phyloP scores from a whole-genome alignment of 2,329 filamentous ascomycete species.

The Ophiocordyceps camponoti-saundersi region DNA sequence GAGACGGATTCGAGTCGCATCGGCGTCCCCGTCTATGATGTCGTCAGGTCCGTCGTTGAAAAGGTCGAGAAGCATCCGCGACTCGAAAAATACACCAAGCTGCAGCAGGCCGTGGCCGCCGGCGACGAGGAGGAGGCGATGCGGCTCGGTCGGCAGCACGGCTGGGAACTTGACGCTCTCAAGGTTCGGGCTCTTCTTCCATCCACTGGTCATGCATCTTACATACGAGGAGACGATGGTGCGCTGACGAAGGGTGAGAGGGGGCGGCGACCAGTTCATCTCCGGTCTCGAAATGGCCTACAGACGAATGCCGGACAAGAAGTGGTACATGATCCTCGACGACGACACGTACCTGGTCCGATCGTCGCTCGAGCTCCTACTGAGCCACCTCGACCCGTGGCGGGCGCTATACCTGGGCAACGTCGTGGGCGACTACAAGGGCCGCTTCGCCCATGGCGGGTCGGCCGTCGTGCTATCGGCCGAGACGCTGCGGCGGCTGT shows the following conservation, averaged over 20 bases:
- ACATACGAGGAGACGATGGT: too few relatives aligned
- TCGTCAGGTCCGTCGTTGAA: conserved; percentile 19
- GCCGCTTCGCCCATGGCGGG: conserved; percentile 38
- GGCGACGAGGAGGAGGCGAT: conserved; percentile 20
- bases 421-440: conserved; percentile 36
- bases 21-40: conserved; percentile 22
- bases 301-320: conserved; percentile 31
- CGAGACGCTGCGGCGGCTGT: conserved; percentile 28
- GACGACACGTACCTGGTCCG: conserved; percentile 39
- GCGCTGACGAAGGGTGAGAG: background rate
- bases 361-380: conserved; percentile 27
- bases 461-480: conserved; percentile 35
- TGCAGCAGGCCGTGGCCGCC: conserved; percentile 19
- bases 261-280: too few relatives aligned
- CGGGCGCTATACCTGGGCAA: conserved; percentile 36
- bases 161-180: conserved; percentile 32
- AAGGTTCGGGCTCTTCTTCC: conserved; percentile 19
- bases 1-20: conserved; percentile 13
- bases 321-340: conserved; percentile 41
- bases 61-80: conserved; percentile 14
- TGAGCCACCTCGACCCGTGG: conserved; percentile 29
- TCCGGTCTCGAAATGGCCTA: conserved; percentile 35
- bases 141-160: conserved; percentile 19
- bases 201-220: too few relatives aligned
- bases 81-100: conserved; percentile 21